Percentiles rank a stretch among this genome's conserved stretches.
These are phyloP conservation scores for Boletus speciosus DNA, from an alignment of 768 basidiomycete genomes.

Conservation along the genomic window DNA sequence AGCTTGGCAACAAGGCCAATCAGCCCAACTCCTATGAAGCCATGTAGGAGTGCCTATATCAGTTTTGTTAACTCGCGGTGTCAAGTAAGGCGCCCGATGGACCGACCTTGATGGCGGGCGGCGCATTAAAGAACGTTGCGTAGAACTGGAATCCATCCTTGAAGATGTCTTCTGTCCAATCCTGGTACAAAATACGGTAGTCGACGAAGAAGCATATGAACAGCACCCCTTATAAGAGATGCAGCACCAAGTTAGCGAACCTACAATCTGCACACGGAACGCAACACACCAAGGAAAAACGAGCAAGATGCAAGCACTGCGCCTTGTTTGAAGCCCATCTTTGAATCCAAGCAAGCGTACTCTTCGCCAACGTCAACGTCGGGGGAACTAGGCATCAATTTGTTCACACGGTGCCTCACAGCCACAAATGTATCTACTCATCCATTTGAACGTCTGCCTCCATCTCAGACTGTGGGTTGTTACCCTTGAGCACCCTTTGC, in stretches of 20 bases:
- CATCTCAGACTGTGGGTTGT: background rate
- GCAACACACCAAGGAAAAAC: constrained; percentile 80
- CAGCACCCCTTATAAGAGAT: constrained; percentile 53
- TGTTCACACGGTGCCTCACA: constrained; percentile 22
- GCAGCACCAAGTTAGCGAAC: background rate
- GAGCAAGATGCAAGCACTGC: constrained; percentile 84
- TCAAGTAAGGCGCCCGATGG: background rate
- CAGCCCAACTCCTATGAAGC: constrained; percentile 75
- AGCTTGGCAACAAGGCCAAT: constrained; percentile 75
- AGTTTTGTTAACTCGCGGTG: background rate
- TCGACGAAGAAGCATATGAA: constrained; percentile 88
- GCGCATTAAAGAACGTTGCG: constrained; percentile 88
- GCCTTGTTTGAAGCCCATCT: constrained; percentile 87
- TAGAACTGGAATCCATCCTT: constrained; percentile 88
- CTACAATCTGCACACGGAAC: constrained; percentile 17
- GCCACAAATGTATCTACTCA: constrained; percentile 15
- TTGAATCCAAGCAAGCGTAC: background rate
- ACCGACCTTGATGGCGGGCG: constrained; percentile 86
- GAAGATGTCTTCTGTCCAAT: constrained; percentile 58
- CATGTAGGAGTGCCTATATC: constrained; percentile 78
- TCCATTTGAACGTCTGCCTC: constrained; percentile 9
- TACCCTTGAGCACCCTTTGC: constrained; percentile 47
- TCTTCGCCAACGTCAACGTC: background rate
- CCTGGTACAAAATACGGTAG: constrained; percentile 74
- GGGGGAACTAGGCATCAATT: background rate